Evolutionary conservation across 768 basidiomycete species (phyloP).

Genomic region (Hemileccinum impolitum): DNA sequence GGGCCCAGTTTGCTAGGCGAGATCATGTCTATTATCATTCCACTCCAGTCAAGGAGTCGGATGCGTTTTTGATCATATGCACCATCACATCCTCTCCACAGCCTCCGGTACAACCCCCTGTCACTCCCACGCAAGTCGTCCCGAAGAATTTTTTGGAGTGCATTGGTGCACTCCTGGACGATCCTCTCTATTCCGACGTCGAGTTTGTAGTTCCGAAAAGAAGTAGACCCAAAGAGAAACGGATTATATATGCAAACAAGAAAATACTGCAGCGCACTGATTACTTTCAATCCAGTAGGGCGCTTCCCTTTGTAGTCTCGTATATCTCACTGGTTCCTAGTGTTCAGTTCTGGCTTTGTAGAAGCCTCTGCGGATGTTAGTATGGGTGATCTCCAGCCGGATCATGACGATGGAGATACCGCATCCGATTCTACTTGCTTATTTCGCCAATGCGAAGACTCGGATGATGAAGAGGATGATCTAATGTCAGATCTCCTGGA

Average conservation of each 20-base stretch:
- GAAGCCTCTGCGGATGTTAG: slow-evolving; percentile 45
- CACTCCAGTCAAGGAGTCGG: slow-evolving; percentile 47
- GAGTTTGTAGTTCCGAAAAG: slow-evolving; percentile 68
- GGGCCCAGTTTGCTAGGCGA: slow-evolving; percentile 78
- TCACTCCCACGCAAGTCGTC: slow-evolving; percentile 49
- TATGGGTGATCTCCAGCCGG: slow-evolving; percentile 18
- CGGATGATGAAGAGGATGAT: slow-evolving; percentile 53
- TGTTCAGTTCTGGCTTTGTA: slow-evolving; percentile 71
- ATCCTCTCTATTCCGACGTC: slow-evolving; percentile 82
- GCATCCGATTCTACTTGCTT: slow-evolving; percentile 48
- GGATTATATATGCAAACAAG: slow-evolving; percentile 64
- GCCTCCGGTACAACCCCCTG: slow-evolving; percentile 43
- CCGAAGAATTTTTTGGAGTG: slow-evolving; percentile 66
- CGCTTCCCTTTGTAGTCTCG: neutral
- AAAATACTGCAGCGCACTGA: slow-evolving; percentile 67
- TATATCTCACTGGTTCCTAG: slow-evolving; percentile 33
- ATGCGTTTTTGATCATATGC: slow-evolving; percentile 74
- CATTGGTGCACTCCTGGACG: slow-evolving; percentile 72
- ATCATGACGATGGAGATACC: slow-evolving; percentile 39
- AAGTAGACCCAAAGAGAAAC: slow-evolving; percentile 34
- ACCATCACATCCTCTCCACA: slow-evolving; percentile 69
- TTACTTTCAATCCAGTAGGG: slow-evolving; percentile 72
- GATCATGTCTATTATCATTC: slow-evolving; percentile 66
- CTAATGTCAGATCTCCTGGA: slow-evolving; percentile 33
- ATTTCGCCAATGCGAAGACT: slow-evolving; percentile 42